phyloP scores from a whole-genome alignment of 257 asterid species.

The Penstemon newberryi region DNA sequence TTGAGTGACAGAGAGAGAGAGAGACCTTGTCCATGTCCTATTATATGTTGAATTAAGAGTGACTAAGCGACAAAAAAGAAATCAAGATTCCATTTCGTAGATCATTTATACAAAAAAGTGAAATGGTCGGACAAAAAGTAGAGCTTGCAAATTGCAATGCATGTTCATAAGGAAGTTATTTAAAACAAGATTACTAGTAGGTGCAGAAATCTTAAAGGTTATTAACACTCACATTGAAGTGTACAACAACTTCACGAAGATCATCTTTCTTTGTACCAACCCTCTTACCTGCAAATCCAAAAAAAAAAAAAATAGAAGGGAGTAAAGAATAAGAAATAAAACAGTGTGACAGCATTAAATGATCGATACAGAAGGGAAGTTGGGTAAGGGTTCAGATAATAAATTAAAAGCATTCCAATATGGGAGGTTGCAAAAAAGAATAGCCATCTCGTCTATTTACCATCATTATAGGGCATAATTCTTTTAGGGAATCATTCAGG shows the following conservation, averaged over 20 bases:
- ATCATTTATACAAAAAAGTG: conserved; percentile 9
- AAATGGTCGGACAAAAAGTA: not conserved
- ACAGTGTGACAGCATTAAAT: conserved; percentile 1
- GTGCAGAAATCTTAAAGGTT: conserved; percentile 2
- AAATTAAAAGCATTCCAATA: conserved; percentile 9
- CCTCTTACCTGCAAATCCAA: conserved; percentile 59
- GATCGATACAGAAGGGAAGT: not conserved
- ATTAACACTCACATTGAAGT: conserved; percentile 81
- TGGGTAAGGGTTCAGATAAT: conserved; percentile 14
- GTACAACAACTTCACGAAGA: conserved; percentile 77
- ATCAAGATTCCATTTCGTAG: not conserved
- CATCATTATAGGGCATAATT: conserved; percentile 6
- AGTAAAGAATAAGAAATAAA: not conserved
- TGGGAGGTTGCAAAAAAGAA: conserved; percentile 1
- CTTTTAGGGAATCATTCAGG: not conserved
- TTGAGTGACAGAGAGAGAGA: too few relatives aligned
- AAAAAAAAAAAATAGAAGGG: not conserved
- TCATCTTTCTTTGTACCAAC: conserved; percentile 74
- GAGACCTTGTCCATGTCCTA: too few relatives aligned
- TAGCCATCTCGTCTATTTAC: conserved; percentile 10
- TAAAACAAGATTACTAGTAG: not conserved
- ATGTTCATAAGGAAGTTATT: not conserved
- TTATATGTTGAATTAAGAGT: not conserved
- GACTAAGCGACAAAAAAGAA: not conserved
- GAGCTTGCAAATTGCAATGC: not conserved